phyloP scores from a whole-genome alignment of 352 stramenopile species.

The Elongisporangium anandrum region DNA sequence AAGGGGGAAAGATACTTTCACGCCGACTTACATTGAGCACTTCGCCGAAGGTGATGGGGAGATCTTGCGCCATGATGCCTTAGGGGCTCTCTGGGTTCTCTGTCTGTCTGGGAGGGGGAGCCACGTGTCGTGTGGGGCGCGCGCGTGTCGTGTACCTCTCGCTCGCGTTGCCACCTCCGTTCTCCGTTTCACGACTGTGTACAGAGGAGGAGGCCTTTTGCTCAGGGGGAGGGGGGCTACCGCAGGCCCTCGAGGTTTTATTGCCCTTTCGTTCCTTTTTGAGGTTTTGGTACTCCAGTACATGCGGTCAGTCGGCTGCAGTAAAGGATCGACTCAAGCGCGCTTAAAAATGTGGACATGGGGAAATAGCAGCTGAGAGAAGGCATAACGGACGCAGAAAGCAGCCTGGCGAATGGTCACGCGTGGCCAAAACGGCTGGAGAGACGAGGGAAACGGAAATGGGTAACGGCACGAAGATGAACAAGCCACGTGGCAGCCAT shows the following conservation, averaged over 20 bases:
- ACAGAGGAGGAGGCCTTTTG: slow-evolving; percentile 11
- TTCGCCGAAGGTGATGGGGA: slow-evolving; percentile 88
- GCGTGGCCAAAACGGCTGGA: background rate
- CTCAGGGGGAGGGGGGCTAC: slow-evolving; percentile 4
- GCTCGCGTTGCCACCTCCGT: slow-evolving; percentile 25
- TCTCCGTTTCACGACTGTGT: slow-evolving; percentile 77
- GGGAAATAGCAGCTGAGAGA: background rate
- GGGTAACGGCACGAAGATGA: background rate
- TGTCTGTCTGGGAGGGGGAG: slow-evolving; percentile 1
- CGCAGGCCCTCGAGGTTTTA: slow-evolving; percentile 13
- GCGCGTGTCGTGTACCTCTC: slow-evolving; percentile 5
- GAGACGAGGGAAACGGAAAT: background rate
- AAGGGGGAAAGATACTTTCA: background rate
- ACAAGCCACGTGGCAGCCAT: background rate
- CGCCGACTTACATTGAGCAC: slow-evolving; percentile 80
- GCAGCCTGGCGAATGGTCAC: background rate
- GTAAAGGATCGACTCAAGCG: slow-evolving; percentile 5
- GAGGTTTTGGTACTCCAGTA: background rate
- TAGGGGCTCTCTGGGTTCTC: background rate
- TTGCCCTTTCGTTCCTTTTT: background rate
- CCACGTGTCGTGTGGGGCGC: slow-evolving; percentile 2
- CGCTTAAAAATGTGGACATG: slow-evolving; percentile 8
- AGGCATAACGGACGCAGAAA: background rate
- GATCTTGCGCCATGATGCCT: slow-evolving; percentile 77
- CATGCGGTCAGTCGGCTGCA: background rate